phyloP scores from a whole-genome alignment of 768 basidiomycete species.

The Termitomyces sp. region DNA sequence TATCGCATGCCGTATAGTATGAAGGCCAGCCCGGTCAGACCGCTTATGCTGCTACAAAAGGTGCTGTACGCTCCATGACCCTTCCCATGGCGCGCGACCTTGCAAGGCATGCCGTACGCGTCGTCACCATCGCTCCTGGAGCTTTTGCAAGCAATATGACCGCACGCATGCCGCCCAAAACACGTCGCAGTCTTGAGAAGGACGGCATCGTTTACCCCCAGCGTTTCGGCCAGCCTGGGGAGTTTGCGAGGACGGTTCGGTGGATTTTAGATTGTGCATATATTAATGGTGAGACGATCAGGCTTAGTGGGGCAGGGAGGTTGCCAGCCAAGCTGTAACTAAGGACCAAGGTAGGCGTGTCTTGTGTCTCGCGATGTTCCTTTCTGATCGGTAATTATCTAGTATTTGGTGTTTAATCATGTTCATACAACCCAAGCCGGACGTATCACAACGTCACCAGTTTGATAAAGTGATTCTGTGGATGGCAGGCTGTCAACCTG shows the following conservation, averaged over 20 bases:
- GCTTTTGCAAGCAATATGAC: constrained; percentile 32
- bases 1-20: constrained; percentile 29
- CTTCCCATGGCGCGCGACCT: constrained; percentile 61
- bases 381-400: not conserved
- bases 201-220: constrained; percentile 38
- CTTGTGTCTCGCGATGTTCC: not conserved
- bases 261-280: constrained; percentile 51
- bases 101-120: constrained; percentile 44
- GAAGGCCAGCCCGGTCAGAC: constrained; percentile 55
- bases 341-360: not conserved
- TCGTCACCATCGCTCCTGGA: constrained; percentile 54
- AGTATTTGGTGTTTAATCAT: not conserved
- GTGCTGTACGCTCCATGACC: constrained; percentile 52
- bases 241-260: constrained; percentile 47
- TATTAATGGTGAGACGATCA: constrained; percentile 51
- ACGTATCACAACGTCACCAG: not conserved
- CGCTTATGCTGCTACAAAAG: constrained; percentile 54
- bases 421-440: not conserved
- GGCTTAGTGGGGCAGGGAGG: constrained; percentile 34
- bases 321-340: not conserved
- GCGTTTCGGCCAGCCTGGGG: constrained; percentile 43
- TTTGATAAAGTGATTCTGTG: not conserved
- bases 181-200: constrained; percentile 21
- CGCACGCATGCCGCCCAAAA: not conserved
- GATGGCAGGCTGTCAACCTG: not conserved